Evolutionary conservation across 2,329 filamentous ascomycete species (phyloP).

Genomic region (Aspergillus piperis): DNA sequence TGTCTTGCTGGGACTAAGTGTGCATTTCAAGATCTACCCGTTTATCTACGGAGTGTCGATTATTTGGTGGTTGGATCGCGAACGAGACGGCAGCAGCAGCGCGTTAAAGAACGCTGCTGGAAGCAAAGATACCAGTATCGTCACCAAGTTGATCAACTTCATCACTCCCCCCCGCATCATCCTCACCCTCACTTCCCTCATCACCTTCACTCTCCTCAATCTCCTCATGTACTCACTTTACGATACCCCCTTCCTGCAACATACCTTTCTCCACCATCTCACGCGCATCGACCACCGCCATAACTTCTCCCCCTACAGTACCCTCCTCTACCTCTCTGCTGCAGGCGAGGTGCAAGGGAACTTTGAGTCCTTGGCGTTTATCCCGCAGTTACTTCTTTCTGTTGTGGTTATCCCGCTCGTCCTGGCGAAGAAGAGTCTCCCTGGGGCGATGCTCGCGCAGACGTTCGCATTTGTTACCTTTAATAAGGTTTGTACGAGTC

Average conservation of each 20-base stretch:
- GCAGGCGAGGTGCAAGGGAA: conserved; percentile 50
- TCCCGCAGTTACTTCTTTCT: conserved; percentile 82
- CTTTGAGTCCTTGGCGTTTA: conserved; percentile 80
- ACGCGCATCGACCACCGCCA: conserved; percentile 93
- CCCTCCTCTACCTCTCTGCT: conserved; percentile 82
- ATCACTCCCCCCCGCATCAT: conserved; percentile 42
- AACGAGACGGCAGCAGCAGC: conserved; percentile 19
- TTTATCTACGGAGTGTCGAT: conserved; percentile 81
- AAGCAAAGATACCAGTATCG: background rate
- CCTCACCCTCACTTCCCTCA: conserved; percentile 61
- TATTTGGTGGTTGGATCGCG: conserved; percentile 45
- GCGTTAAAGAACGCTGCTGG: background rate
- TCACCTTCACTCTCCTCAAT: conserved; percentile 75
- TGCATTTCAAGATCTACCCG: conserved; percentile 99
- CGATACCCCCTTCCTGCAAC: conserved; percentile 75
- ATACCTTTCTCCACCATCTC: conserved; percentile 92
- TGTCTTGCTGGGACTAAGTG: conserved; percentile 73
- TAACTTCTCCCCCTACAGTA: conserved; percentile 98
- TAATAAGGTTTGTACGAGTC: conserved; percentile 98
- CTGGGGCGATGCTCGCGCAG: conserved; percentile 85
- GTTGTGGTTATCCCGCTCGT: conserved; percentile 73
- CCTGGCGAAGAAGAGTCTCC: conserved; percentile 77
- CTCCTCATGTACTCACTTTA: conserved; percentile 76
- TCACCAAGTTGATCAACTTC: conserved; percentile 29
- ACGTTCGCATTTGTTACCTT: conserved; percentile 97